These are phyloP conservation scores for Xerocomellus chrysenteron DNA, from an alignment of 768 basidiomycete genomes.

Conservation along the genomic window DNA sequence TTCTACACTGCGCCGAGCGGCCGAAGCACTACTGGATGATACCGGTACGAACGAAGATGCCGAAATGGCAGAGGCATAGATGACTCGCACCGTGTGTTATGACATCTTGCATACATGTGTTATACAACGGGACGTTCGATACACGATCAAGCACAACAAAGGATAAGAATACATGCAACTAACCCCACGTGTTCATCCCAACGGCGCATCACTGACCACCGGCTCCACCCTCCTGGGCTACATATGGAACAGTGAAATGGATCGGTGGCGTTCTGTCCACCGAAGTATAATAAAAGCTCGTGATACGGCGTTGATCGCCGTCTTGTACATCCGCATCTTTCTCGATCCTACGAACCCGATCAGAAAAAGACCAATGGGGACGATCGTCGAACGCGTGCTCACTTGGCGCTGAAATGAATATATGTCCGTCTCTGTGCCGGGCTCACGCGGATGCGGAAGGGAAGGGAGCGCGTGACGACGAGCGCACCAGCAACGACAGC, in stretches of 20 bases:
- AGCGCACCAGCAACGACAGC: slow-evolving; percentile 41
- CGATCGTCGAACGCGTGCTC: background rate
- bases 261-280: slow-evolving; percentile 34
- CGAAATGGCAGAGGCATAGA: slow-evolving; percentile 48
- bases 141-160: background rate
- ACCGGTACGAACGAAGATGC: slow-evolving; percentile 45
- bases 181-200: background rate
- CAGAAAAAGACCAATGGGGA: background rate
- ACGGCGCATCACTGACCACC: slow-evolving; percentile 8
- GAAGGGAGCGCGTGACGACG: slow-evolving; percentile 39
- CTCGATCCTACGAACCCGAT: slow-evolving; percentile 23
- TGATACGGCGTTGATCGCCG: slow-evolving; percentile 28
- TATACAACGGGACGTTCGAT: background rate
- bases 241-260: slow-evolving; percentile 25
- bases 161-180: background rate
- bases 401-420: slow-evolving; percentile 43
- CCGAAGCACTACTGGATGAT: slow-evolving; percentile 53
- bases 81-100: background rate
- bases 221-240: background rate
- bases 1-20: slow-evolving; percentile 53
- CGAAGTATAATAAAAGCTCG: slow-evolving; percentile 37
- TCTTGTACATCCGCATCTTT: slow-evolving; percentile 15
- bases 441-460: slow-evolving; percentile 40
- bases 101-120: slow-evolving; percentile 5
- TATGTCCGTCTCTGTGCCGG: slow-evolving; percentile 36